Percentiles rank a stretch among this genome's conserved stretches.
phyloP scores from a whole-genome alignment of 2,329 filamentous ascomycete genomes.

The Cladophialophora chaetospira region DNA sequence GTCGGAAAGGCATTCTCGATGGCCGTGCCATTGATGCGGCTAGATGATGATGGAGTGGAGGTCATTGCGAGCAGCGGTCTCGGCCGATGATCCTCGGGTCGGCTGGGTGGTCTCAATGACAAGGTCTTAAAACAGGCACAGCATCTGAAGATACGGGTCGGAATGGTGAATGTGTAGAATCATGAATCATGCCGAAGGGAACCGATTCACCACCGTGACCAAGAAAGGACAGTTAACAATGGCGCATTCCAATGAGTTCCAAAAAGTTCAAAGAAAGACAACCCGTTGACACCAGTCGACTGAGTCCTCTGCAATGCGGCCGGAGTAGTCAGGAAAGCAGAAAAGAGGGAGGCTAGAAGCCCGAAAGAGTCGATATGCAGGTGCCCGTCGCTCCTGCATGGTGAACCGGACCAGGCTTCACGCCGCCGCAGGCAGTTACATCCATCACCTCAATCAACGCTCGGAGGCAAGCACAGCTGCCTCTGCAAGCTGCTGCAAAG shows the following conservation, averaged over 20 bases:
- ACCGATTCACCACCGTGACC: constrained; percentile 4
- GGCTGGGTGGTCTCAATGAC: not conserved
- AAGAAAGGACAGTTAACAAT: constrained; percentile 19
- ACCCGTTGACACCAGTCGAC: constrained; percentile 2
- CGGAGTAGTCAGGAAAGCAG: constrained; percentile 1
- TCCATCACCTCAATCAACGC: no score
- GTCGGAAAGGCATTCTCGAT: constrained; percentile 34
- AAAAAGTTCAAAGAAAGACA: constrained; percentile 27
- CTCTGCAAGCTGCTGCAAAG: no score
- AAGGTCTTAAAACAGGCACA: not conserved
- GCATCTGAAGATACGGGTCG: constrained; percentile 8
- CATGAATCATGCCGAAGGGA: constrained; percentile 5
- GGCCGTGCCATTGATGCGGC: constrained; percentile 24
- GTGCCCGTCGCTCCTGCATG: constrained; percentile 15
- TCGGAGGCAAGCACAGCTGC: no score
- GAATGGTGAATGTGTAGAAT: not conserved
- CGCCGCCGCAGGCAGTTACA: not conserved
- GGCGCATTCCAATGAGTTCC: constrained; percentile 19
- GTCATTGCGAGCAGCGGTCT: constrained; percentile 4
- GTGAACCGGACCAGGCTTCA: not conserved
- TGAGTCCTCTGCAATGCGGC: not conserved
- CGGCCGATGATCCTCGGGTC: not conserved
- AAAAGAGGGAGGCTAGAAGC: constrained; percentile 1
- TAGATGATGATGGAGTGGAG: constrained; percentile 24
- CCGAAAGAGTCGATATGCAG: constrained; percentile 9